Percentiles rank a stretch among this genome's conserved stretches.
These are phyloP conservation scores for Pichia sp. DNA, from an alignment of 1,139 yeast genomes.

Conservation along the genomic window DNA sequence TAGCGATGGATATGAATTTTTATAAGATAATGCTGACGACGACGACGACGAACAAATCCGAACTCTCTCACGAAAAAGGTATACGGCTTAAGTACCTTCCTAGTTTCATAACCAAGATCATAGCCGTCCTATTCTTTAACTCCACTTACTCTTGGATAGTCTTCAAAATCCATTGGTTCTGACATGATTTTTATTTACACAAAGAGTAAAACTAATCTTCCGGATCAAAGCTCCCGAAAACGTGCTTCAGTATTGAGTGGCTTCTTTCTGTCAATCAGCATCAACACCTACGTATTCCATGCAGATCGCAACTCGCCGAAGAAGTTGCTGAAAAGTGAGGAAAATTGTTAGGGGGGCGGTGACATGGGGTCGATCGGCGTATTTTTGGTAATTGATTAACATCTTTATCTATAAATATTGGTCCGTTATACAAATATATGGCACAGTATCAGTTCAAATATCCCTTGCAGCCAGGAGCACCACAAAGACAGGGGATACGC, in stretches of 20 bases:
- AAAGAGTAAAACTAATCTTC: background rate
- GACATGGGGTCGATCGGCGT: too few relatives aligned
- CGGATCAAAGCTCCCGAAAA: background rate
- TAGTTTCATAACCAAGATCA: too few relatives aligned
- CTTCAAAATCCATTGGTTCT: slow-evolving; percentile 31
- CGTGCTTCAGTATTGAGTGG: too few relatives aligned
- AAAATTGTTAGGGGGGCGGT: background rate
- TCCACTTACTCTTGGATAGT: slow-evolving; percentile 29
- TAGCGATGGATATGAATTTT: background rate
- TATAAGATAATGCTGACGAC: background rate
- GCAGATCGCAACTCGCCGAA: background rate
- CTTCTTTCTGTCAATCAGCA: background rate
- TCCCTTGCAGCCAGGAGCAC: slow-evolving; percentile 92
- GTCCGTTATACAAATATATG: too few relatives aligned
- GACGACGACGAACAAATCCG: background rate
- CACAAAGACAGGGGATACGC: slow-evolving; percentile 88
- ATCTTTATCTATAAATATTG: too few relatives aligned
- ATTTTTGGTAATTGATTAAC: too few relatives aligned
- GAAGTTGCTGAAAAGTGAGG: background rate
- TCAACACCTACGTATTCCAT: background rate
- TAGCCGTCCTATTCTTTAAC: background rate
- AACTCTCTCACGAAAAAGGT: background rate
- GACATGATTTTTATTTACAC: slow-evolving; percentile 18
- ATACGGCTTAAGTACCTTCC: background rate
- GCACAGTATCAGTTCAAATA: slow-evolving; percentile 57